Evolutionary conservation across 345 rosid genomes (phyloP), one percentile per base, ranked within the genome.

Genomic region (Brassica juncea): DNA sequence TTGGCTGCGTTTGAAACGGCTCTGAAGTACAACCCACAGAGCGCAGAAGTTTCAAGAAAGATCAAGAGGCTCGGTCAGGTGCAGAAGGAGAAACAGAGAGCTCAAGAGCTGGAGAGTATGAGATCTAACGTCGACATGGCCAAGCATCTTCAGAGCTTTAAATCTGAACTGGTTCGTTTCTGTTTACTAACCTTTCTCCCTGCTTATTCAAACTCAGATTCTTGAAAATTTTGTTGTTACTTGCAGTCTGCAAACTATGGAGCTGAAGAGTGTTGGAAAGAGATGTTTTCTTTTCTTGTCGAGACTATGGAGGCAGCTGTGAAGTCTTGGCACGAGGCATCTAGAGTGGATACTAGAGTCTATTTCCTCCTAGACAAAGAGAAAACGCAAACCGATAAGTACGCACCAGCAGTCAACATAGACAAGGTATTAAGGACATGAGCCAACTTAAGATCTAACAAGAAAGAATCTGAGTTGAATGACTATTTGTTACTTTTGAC

Each of bases 41-140:
- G 98, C 82, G 59, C 93, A 65, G 99, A 93, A 85, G 97, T 94
- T 44, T 88, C 87, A 30, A 88, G 89, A 83, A 93, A 91, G 85
- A 90, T 93, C 72, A 93, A 90, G 86, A 90, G 87, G 84, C 77
- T 89, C 71, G 76, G 86, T 27, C 92, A 85, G 72, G 83, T 90
- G 84, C 90, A 86, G 15, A 91, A 84, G 81, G 96, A 93, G 25
- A 93, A 95, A 86, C 89, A 82, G 78, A 87, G 91, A 82, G 94
- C 91, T 72, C 85, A 88, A 83, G 98, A 95, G 74, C 90, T 95
- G 42, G 93, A 91, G 86, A 87, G 82, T 76, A 75, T 93, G 86
- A 89, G 93, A 80, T 82, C 94, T 52, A 90, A 91, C 84, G 85
- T 93, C 66, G 87, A 91, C 74, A 85, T 95, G 84, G 88, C 85